These are phyloP conservation scores for Vaccinium darrowii DNA, from an alignment of 148 eudicot genomes.

Conservation along the genomic window DNA sequence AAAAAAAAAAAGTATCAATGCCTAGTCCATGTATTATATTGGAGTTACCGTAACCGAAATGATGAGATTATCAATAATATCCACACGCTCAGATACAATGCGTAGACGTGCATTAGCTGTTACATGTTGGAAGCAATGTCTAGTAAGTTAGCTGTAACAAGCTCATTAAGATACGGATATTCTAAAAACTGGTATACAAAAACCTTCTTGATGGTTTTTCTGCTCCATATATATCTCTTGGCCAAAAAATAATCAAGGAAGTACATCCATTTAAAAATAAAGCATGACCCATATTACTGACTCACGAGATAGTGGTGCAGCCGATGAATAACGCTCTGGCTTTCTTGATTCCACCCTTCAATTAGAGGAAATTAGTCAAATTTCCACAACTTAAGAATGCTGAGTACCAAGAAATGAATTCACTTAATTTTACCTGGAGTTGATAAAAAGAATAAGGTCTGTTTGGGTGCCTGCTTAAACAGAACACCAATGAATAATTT, in stretches of 20 bases:
- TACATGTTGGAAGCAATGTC: constrained; percentile 27
- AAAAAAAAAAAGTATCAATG: background rate
- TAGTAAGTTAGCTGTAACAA: constrained; percentile 21
- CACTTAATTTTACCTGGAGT: background rate
- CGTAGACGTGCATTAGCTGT: constrained; percentile 97
- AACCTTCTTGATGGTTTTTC: background rate
- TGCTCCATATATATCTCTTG: background rate
- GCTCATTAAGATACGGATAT: background rate
- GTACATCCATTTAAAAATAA: background rate
- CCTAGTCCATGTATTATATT: background rate
- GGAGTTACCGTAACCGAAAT: constrained; percentile 82
- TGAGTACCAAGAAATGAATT: constrained; percentile 37
- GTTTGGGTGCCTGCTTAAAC: background rate
- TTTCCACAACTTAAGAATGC: constrained; percentile 50
- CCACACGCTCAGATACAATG: constrained; percentile 95
- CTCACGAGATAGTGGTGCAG: constrained; percentile 99
- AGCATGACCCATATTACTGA: constrained; percentile 13
- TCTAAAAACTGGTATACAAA: background rate
- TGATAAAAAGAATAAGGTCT: background rate
- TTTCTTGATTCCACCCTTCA: constrained; percentile 98
- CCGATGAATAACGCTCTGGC: constrained; percentile 98
- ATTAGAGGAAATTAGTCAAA: constrained; percentile 69
- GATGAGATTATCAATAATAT: constrained; percentile 79
- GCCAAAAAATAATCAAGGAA: background rate
- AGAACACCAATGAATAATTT: background rate